phyloP scores from a whole-genome alignment of 768 basidiomycete genomes.

The Podaxis carcinomalis region DNA sequence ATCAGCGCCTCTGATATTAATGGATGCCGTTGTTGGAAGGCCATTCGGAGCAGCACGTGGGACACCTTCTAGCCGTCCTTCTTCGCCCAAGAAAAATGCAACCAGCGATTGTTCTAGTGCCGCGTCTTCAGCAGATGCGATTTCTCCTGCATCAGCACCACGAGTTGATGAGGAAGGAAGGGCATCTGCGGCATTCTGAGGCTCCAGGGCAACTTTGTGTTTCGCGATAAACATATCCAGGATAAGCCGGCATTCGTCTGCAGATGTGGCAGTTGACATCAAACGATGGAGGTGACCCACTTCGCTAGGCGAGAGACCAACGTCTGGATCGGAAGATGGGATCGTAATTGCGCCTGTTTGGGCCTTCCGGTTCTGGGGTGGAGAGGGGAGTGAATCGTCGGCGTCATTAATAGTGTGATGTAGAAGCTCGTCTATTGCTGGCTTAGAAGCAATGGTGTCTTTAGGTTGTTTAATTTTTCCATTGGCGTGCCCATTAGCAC shows the following conservation, averaged over 20 bases:
- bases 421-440: background rate
- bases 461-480: background rate
- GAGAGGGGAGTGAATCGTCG: background rate
- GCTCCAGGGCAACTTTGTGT: conserved; percentile 38
- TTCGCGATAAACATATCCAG: conserved; percentile 78
- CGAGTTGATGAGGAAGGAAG: conserved; percentile 32
- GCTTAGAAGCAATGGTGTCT: conserved; percentile 13
- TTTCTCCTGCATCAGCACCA: conserved; percentile 19
- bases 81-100: conserved; percentile 38
- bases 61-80: conserved; percentile 8
- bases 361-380: background rate
- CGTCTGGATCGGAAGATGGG: conserved; percentile 12
- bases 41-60: background rate
- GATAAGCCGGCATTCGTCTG: conserved; percentile 81
- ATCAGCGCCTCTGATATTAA: background rate
- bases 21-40: background rate
- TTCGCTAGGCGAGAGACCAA: conserved; percentile 36
- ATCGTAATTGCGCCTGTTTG: conserved; percentile 11
- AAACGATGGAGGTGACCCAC: conserved; percentile 66
- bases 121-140: conserved; percentile 20
- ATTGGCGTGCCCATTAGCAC: background rate
- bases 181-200: conserved; percentile 25
- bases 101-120: conserved; percentile 47
- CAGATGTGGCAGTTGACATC: conserved; percentile 63
- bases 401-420: background rate